Base-by-base conservation (phyloP, 1,139 yeast species). In the Torulaspora pretoriensis region DNA sequence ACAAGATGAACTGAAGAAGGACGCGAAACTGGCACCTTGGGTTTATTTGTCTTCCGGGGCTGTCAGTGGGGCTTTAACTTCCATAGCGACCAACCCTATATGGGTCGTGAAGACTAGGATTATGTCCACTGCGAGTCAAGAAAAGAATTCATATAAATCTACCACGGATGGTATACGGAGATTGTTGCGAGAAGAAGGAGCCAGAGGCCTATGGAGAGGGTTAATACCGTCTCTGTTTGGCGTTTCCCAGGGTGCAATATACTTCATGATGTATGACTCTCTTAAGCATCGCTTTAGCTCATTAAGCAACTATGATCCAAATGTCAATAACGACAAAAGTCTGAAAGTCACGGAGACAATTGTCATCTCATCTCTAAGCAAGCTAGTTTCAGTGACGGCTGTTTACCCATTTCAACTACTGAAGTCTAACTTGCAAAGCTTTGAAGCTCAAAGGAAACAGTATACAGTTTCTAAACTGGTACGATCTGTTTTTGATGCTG, bases 21-120 rank as follows among this genome's bases (percentile, higher is more conserved):
- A 64, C 40, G 47, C 54, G 10, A 49, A 54, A 24, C 52, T 67
- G 40, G 48, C 52, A 3, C 49, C 67, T 1, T 37, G 52, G 30
- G 45, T 56, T 42, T 81, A 78, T 57, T 57, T 81, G 36, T 45
- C 67, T 3, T 68, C 83, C 40, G 83, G 87, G 2, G 72, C 78
- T 38, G 50, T 71, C 3, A 90, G 97, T 0, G 98, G 98, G 0
- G 59, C 81, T 25, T 57, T 80, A 8, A 88, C 97, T 0, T 76
- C 95, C 0, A 51, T 87, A 0, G 41, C 85, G 12, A 90, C 98
- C 0, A 92, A 89, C 62, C 98, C 98, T 0, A 75, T 92, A 28
- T 92, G 98, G 98, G 97, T 92, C 26, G 88, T 92, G 32, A 92
- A 92, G 65, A 92, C 98, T 0, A 72, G 97, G 47, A 83, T 90